Conservation (phyloP, 257 asterid genomes). For the Solanum chiquidenum region DNA sequence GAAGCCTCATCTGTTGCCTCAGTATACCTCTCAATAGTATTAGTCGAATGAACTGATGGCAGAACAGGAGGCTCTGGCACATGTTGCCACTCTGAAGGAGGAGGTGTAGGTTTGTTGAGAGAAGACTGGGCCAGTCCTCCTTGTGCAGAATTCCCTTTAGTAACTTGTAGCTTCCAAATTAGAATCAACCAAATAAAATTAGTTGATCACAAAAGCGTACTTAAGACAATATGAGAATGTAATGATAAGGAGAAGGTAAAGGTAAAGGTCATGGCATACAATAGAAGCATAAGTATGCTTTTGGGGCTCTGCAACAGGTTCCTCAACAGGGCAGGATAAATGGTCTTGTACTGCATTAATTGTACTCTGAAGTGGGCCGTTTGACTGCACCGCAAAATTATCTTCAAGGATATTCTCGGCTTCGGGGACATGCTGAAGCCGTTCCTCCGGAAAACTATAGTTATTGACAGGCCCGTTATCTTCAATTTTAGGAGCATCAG, state of each 20-base stretch:
- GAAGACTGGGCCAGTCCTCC: conserved; percentile 26
- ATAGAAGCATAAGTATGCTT: conserved; percentile 97
- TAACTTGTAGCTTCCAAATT: conserved; percentile 45
- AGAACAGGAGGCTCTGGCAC: conserved; percentile 42
- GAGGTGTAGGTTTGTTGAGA: conserved; percentile 28
- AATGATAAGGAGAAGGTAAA: conserved; percentile 2
- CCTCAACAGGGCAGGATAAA: conserved; percentile 52
- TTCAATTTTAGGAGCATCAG: conserved; percentile 36
- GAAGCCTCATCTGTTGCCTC: conserved; percentile 57
- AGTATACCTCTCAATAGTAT: conserved; percentile 40
- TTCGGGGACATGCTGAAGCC: conserved; percentile 44
- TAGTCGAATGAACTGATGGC: conserved; percentile 35
- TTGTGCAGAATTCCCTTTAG: conserved; percentile 54
- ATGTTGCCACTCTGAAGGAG: conserved; percentile 55
- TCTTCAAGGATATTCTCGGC: conserved; percentile 53
- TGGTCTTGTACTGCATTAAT: conserved; percentile 47
- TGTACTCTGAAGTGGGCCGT: conserved; percentile 62
- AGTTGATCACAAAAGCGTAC: not conserved
- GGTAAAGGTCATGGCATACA: conserved; percentile 38
- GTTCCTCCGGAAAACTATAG: conserved; percentile 54
- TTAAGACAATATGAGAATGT: not conserved
- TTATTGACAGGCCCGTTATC: conserved; percentile 33
- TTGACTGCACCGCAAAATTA: conserved; percentile 46
- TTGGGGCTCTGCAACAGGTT: conserved; percentile 61
- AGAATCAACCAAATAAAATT: not conserved